Base-by-base conservation (phyloP, 148 eudicot genomes). In the Heliamphora exappendiculata region DNA sequence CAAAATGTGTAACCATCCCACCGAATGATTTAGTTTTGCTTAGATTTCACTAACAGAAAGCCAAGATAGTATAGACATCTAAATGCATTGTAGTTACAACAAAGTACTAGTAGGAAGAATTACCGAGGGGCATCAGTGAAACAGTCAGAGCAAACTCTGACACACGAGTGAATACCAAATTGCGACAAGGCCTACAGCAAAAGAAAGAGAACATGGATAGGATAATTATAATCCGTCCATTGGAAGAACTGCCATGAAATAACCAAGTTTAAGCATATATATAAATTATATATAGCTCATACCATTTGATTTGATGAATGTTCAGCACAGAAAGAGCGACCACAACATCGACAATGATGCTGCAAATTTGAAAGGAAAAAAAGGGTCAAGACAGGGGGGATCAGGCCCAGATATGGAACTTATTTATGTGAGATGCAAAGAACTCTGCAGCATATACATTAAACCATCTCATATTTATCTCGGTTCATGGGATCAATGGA, bases 271-370 rank as follows among this genome's bases (percentile, higher is more conserved):
- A 47, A 45, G 58, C 3, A 45, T 42, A 49, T 57, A 65, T 1
- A 34, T 44, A 20, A 19, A 7, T 7, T 70, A 51, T 60, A 42
- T 62, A 76, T 66, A 70, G 50, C 42, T 65, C 84, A 50, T 89
- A 91, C 98, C 99, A 89, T 91, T 70, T 91, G 97, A 86, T 84
- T 75, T 31, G 96, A 82, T 34, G 99, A 95, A 82, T 95, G 99
- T 45, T 95, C 99, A 75, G 89, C 86, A 78, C 99, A 95, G 31
- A 95, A 83, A 34, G 97, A 91, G 79, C 93, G 87, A 82, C 97
- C 99, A 85, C 97, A 95, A 75, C 96, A 84, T 22, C 97, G 88
- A 75, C 99, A 95, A 76, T 95, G 99, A 80, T 95, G 97, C 99
- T 95, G 90, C 78, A 88, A 76, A 42, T 3, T 58, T 44, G 60